Base-by-base conservation (phyloP, 345 rosid genomes). In the Litchi chinensis region DNA sequence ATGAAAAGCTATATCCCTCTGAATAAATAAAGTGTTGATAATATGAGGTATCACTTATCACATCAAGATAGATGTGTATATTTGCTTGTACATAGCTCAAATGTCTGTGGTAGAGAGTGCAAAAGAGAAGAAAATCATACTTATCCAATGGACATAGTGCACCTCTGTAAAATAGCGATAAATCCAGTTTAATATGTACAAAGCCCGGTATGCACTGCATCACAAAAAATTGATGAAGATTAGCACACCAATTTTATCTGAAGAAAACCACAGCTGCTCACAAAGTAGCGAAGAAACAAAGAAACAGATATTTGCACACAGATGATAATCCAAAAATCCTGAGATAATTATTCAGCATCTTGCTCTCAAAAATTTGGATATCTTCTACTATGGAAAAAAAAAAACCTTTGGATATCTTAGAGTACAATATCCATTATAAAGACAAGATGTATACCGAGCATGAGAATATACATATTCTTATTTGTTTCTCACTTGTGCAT, bases 151-250 rank as follows among this genome's bases (percentile, higher is more conserved):
- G 69, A 89, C 85, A 79, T 83, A 89, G 80, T 91, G 92, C 1
- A 73, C 84, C 83, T 91, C 97, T 24, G 93, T 91, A 79, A 90
- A 93, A 86, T 84, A 93, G 71, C 91, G 93, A 70, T 93, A 93
- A 46, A 93, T 81, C 95, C 93, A 93, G 89, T 93, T 93, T 66
- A 91, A 75, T 74, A 93, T 93, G 83, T 93, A 93, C 24, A 93
- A 79, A 37, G 77, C 88, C 40, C 95, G 88, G 85, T 93, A 93
- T 4, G 90, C 97, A 26, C 95, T 90, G 92, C 85, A 85, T 52
- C 12, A 56, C 10, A 59, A 66, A 26, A 26, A n/a, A 43, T 15
- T n/a, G 22, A 71, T 57, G 74, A 13, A 39, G 16, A 21, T 60
- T 16, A 78, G 79, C 19, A 62, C 6, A 66, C 52, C 11, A n/a